Base-by-base conservation (phyloP, 495 filamentous ascomycete genomes). In the Penicillium verhagenii region DNA sequence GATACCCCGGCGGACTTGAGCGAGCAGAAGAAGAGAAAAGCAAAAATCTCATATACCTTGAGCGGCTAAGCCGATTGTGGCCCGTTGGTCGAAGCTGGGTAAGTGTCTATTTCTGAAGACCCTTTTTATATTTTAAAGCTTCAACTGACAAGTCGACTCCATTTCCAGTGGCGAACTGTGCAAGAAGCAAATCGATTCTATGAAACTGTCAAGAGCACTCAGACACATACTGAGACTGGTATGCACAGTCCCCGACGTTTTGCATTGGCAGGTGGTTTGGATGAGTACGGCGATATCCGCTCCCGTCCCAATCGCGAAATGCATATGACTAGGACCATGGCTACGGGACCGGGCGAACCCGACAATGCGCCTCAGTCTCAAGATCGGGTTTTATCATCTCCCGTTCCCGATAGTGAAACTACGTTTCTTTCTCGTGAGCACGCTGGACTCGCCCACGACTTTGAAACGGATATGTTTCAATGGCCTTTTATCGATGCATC, bases 241-340 rank as follows among this genome's bases (percentile, higher is more conserved):
- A 59, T 68, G 47, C 65, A 66, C 43, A 62, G 66, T 5, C 66
- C 63, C 0, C 56, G 66, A 1, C 68, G 70, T 16, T 63, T 75
- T 19, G 66, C 72, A 0, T 55, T 77, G 1, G 73, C 65, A 5
- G 71, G 73, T 0, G 71, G 59, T 0, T 54, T 77, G 26, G 73
- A 77, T 52, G 73, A 77, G 52, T 77, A 77, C 45, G 73, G 73
- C 5, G 73, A 77, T 48, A 77, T 77, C 18, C 71, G 73, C 4
- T 67, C 65, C n/a, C 67, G 63, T 28, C 69, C 67, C 4, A 55
- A 38, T 23, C 59, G 58, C 6, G 62, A 68, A 6, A 35, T 31
- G 13, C 57, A 64, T 5, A 10, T 38, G 43, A 56, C 38, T 6
- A 39, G 57, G 37, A 51, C 64, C 1, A 48, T 48, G 35, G 58